Evolutionary conservation across 2,329 filamentous ascomycete species (phyloP).

Genomic region (Metarhizium brunneum): DNA sequence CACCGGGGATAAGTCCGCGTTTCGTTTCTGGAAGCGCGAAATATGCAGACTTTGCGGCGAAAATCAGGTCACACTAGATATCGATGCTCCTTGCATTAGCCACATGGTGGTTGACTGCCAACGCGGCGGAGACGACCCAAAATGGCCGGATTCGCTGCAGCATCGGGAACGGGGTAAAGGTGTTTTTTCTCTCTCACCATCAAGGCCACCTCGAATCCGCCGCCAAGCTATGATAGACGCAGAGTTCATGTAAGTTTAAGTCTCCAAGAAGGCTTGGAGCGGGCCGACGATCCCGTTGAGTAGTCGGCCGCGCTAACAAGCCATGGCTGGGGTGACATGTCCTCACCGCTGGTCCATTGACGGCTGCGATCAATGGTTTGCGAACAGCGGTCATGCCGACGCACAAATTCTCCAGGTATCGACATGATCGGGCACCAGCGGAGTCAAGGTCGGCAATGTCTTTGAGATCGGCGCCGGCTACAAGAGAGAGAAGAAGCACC

Average conservation of each 20-base stretch:
- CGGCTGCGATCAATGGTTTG: slow-evolving; percentile 40
- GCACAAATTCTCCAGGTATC: slow-evolving; percentile 32
- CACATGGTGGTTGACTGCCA: slow-evolving; percentile 1
- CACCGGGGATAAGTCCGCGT: slow-evolving; percentile 30
- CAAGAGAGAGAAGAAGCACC: neutral
- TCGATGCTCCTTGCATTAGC: slow-evolving; percentile 2
- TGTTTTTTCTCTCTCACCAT: slow-evolving; percentile 22
- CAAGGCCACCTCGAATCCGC: slow-evolving; percentile 40
- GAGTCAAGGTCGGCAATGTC: slow-evolving; percentile 25
- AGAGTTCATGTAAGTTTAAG: slow-evolving; percentile 5
- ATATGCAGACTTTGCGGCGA: slow-evolving; percentile 23
- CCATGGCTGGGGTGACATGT: neutral
- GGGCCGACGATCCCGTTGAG: neutral
- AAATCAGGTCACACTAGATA: slow-evolving; percentile 28
- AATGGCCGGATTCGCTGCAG: neutral
- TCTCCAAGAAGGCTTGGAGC: neutral
- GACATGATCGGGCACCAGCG: slow-evolving; percentile 20
- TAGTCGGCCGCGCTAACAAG: neutral
- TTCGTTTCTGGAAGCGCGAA: slow-evolving; percentile 31
- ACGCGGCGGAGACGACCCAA: neutral
- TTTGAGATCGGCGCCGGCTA: slow-evolving; percentile 26
- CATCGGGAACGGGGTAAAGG: neutral
- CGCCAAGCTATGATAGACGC: slow-evolving; percentile 29
- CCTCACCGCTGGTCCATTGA: slow-evolving; percentile 40
- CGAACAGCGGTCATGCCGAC: slow-evolving; percentile 21